Evolutionary conservation across 306 rosid species (phyloP).

Genomic region (Prosopis cineraria): DNA sequence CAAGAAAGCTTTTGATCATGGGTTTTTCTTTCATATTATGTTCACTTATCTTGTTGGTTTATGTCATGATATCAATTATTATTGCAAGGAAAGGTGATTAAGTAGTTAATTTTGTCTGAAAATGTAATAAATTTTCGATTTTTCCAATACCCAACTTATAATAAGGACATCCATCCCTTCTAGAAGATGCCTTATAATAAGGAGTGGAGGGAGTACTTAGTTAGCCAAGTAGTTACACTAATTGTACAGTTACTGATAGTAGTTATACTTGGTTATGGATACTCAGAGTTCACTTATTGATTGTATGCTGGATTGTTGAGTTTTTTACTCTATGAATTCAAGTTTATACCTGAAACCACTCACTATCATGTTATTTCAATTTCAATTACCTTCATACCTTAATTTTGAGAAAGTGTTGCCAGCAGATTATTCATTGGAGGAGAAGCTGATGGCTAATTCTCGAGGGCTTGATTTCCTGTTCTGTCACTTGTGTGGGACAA

Average conservation of each 20-base stretch:
- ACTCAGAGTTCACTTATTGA: neutral
- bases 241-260: too few species aligned
- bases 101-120: too few species aligned
- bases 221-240: too few species aligned
- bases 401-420: neutral
- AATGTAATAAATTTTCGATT: too few species aligned
- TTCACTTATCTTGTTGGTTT: neutral
- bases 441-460: constrained; percentile 36
- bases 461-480: constrained; percentile 45
- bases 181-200: too few species aligned
- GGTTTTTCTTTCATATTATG: neutral
- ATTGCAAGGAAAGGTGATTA: too few species aligned
- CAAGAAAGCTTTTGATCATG: neutral
- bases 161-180: too few species aligned
- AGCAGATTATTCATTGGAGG: neutral
- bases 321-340: neutral
- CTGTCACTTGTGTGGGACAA: constrained; percentile 46
- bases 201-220: too few species aligned
- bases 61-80: too few species aligned
- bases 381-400: neutral
- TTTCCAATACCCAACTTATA: too few species aligned
- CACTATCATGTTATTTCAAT: neutral
- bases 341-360: neutral
- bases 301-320: neutral
- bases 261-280: too few species aligned